Conservation (phyloP, 202 grass and related monocot species). For the Brachypodium distachyon region DNA sequence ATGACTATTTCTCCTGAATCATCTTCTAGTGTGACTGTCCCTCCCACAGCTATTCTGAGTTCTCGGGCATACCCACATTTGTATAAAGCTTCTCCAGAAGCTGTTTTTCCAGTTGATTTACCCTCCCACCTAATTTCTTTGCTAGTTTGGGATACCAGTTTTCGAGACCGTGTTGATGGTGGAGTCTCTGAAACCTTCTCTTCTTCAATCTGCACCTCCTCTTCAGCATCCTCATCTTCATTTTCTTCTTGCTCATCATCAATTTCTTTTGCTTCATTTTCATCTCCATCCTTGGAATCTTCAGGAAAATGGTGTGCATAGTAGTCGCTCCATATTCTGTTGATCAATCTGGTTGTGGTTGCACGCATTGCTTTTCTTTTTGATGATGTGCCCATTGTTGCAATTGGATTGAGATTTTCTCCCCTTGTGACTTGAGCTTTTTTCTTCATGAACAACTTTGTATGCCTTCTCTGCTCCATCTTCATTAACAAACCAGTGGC, state of each 20-base stretch:
- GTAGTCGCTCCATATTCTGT: conserved; percentile 86
- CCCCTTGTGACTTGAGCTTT: conserved; percentile 57
- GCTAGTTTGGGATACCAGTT: conserved; percentile 37
- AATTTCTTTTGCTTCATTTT: conserved; percentile 64
- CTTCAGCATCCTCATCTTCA: conserved; percentile 71
- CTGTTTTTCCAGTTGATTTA: conserved; percentile 40
- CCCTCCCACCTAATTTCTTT: conserved; percentile 68
- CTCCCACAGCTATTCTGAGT: conserved; percentile 46
- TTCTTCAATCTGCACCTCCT: conserved; percentile 37
- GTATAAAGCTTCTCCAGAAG: conserved; percentile 57
- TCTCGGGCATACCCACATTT: conserved; percentile 47
- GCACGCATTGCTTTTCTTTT: conserved; percentile 94
- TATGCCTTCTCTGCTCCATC: conserved; percentile 88
- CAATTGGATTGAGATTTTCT: conserved; percentile 88
- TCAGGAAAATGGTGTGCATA: conserved; percentile 93
- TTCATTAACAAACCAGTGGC: conserved; percentile 71
- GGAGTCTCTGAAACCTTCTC: conserved; percentile 27
- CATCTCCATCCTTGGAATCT: conserved; percentile 58
- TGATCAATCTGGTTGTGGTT: conserved; percentile 83
- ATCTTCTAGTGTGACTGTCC: conserved; percentile 57
- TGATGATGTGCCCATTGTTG: conserved; percentile 54
- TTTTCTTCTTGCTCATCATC: conserved; percentile 75
- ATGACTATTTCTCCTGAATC: conserved; percentile 56
- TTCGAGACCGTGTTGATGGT: conserved; percentile 36
- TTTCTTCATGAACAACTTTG: conserved; percentile 92